These are phyloP conservation scores for Monosporascus sp. DNA, from an alignment of 2,329 filamentous ascomycete species.

Conservation along the genomic window DNA sequence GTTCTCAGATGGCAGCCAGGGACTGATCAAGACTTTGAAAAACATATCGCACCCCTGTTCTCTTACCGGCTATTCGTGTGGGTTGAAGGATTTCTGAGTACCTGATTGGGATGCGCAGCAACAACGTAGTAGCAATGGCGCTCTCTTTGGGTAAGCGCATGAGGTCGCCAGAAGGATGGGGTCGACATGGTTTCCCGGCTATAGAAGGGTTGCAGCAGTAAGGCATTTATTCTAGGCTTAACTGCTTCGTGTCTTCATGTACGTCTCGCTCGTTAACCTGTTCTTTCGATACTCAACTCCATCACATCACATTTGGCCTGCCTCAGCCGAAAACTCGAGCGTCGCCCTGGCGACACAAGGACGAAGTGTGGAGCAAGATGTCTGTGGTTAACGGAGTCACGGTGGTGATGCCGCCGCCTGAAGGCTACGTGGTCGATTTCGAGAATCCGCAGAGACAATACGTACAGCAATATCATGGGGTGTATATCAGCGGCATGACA, in stretches of 20 bases:
- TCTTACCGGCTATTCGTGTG: not conserved
- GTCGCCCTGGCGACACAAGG: not conserved
- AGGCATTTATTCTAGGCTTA: not conserved
- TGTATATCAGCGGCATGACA: not conserved
- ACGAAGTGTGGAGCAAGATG: constrained; percentile 4
- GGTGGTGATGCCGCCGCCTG: not conserved
- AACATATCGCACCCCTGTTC: not conserved
- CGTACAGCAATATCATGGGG: not conserved
- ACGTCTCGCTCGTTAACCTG: too few species aligned
- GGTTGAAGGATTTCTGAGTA: not conserved
- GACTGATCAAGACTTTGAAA: not conserved
- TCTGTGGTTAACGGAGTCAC: not conserved
- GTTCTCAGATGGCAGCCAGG: not conserved
- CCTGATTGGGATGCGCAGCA: not conserved
- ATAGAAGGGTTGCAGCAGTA: not conserved
- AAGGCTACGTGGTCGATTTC: not conserved
- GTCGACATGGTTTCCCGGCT: not conserved
- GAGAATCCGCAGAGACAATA: not conserved
- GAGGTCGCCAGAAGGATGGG: not conserved
- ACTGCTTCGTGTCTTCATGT: not conserved
- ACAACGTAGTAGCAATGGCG: not conserved
- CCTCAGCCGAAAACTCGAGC: not conserved
- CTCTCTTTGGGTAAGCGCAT: not conserved
- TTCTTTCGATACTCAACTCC: too few species aligned
- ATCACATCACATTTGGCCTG: too few species aligned